Percentiles rank a stretch among this genome's conserved stretches.
These are phyloP conservation scores for Pisolithus sp. DNA, from an alignment of 768 basidiomycete genomes.

Conservation along the genomic window DNA sequence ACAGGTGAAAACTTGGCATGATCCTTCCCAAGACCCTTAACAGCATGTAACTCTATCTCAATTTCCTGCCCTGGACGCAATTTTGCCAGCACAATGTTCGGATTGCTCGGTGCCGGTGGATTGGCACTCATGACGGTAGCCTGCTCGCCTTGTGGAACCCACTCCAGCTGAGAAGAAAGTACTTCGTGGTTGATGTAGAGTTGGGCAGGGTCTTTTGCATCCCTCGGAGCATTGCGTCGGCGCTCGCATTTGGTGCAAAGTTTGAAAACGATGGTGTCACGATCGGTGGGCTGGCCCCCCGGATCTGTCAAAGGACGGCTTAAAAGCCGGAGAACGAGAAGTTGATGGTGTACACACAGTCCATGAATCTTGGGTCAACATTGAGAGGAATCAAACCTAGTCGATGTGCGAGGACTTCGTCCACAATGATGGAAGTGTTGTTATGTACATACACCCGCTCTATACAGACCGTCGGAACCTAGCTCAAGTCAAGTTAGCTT, in stretches of 20 bases:
- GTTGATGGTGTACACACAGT: slow-evolving; percentile 36
- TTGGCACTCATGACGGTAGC: slow-evolving; percentile 43
- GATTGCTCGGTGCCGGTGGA: slow-evolving; percentile 63
- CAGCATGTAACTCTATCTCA: slow-evolving; percentile 80
- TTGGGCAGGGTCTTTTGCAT: slow-evolving; percentile 47
- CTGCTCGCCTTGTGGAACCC: slow-evolving; percentile 84
- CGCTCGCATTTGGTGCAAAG: slow-evolving; percentile 64
- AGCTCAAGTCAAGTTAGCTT: background rate
- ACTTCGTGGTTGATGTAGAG: slow-evolving; percentile 72
- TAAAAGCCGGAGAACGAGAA: background rate
- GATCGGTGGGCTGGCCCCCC: slow-evolving; percentile 70
- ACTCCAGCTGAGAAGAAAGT: slow-evolving; percentile 59
- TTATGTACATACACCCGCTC: slow-evolving; percentile 91
- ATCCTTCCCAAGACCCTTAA: slow-evolving; percentile 89
- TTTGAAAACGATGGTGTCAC: slow-evolving; percentile 86
- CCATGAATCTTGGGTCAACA: slow-evolving; percentile 71
- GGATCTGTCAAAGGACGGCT: slow-evolving; percentile 19
- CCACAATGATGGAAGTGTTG: slow-evolving; percentile 90
- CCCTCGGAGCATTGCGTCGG: slow-evolving; percentile 46
- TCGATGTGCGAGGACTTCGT: slow-evolving; percentile 91
- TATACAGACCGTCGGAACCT: slow-evolving; percentile 90
- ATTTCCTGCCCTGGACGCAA: slow-evolving; percentile 87
- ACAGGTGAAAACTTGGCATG: slow-evolving; percentile 98
- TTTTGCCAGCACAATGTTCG: slow-evolving; percentile 85
- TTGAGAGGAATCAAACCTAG: slow-evolving; percentile 87